phyloP scores from a whole-genome alignment of 164 flowering plant genomes.

The Vitis amurensis region DNA sequence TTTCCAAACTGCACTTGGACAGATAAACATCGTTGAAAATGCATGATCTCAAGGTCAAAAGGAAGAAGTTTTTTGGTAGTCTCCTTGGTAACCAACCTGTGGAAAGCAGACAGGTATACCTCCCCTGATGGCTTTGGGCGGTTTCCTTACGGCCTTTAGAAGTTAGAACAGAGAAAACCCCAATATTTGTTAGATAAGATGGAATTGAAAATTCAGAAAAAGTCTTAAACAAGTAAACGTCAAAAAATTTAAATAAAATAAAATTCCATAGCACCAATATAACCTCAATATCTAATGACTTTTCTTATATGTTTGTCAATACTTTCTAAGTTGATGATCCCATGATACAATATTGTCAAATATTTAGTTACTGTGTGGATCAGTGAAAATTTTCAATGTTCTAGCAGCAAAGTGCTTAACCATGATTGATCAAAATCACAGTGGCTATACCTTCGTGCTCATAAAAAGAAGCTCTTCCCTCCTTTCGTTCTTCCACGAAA shows the following conservation, averaged over 20 bases:
- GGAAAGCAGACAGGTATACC: slow-evolving; percentile 87
- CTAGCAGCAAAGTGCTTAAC: no score
- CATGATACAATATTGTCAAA: no score
- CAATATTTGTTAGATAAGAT: not conserved
- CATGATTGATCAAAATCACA: slow-evolving; percentile 1
- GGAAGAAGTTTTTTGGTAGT: not conserved
- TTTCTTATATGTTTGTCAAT: no score
- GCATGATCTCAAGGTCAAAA: not conserved
- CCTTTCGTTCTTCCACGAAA: slow-evolving; percentile 86
- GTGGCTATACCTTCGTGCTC: slow-evolving; percentile 70
- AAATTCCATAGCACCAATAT: no score
- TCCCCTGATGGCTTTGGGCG: slow-evolving; percentile 76
- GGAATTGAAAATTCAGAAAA: not conserved
- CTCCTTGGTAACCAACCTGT: slow-evolving; percentile 48
- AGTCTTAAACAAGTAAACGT: no score
- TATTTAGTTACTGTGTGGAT: no score
- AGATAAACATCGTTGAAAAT: not conserved
- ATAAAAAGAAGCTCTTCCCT: slow-evolving; percentile 74
- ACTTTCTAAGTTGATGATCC: no score
- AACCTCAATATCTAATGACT: no score
- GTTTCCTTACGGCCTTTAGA: slow-evolving; percentile 59
- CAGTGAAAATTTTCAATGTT: no score
- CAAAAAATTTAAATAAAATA: no score
- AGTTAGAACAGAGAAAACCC: slow-evolving; percentile 15
- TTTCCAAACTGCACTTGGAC: slow-evolving; percentile 58